phyloP scores from a whole-genome alignment of 768 basidiomycete genomes.

The Xerocomus spinulosus region DNA sequence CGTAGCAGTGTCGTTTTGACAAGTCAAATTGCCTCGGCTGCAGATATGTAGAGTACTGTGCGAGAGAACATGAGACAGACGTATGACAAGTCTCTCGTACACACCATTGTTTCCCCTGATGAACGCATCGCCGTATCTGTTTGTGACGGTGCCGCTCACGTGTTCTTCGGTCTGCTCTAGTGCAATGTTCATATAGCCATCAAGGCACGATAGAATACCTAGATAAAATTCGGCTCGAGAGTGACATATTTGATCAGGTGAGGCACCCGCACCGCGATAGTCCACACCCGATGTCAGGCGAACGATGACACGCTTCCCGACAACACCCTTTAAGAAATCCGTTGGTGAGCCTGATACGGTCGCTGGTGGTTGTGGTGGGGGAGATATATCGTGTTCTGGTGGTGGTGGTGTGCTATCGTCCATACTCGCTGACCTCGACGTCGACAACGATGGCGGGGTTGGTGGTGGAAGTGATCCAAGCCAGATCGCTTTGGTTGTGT shows the following conservation, averaged over 20 bases:
- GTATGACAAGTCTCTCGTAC: constrained; percentile 5
- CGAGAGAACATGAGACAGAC: neutral
- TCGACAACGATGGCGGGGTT: neutral
- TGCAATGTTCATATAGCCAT: constrained; percentile 99
- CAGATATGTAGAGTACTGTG: constrained; percentile 77
- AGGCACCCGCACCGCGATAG: constrained; percentile 65
- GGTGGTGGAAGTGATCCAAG: neutral
- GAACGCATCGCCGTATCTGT: constrained; percentile 92
- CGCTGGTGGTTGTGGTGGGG: constrained; percentile 48
- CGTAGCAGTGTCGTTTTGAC: neutral
- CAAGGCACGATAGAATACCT: constrained; percentile 93
- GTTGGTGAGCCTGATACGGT: constrained; percentile 75
- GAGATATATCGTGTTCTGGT: constrained; percentile 37
- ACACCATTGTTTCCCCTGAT: constrained; percentile 90
- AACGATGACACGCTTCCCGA: constrained; percentile 94
- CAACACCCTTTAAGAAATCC: constrained; percentile 91
- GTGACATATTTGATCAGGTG: neutral
- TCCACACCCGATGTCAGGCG: constrained; percentile 89
- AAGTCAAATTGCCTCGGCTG: constrained; percentile 52
- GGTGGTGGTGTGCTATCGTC: constrained; percentile 33
- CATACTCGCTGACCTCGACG: constrained; percentile 14
- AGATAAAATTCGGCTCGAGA: neutral
- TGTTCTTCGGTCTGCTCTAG: constrained; percentile 97
- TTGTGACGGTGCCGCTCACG: constrained; percentile 81
- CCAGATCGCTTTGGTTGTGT: constrained; percentile 13